Evolutionary conservation across 2,329 filamentous ascomycete species (phyloP), one percentile per base, ranked within the genome.

Genomic region (Lecanicillium sp.): DNA sequence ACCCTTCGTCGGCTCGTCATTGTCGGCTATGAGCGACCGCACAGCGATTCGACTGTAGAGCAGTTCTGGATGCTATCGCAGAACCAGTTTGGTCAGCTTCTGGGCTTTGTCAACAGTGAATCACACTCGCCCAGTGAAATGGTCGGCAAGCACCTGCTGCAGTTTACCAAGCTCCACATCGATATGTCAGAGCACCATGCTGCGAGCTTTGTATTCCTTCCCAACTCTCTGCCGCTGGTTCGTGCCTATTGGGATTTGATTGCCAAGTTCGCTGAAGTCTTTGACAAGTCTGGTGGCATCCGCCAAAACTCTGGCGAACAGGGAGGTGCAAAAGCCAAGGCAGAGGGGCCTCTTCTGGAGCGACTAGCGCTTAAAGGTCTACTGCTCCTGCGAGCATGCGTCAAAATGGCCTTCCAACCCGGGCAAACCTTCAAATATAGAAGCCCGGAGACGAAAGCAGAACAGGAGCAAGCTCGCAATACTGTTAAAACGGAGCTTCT

Each of bases 111-210:
- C 37, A 70, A 71, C 47, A 67, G 71, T 30, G 70, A 77, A 35
- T 70, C 70, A n/a, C 62, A 65, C 5, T 58, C 75, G 3, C 61
- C 80, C 2, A 73, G 75, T 42, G 73, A 72, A 27, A 55, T 83
- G 17, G 65, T 94, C n/a, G 84, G 85, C 47, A 94, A 88, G 55
- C 89, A 95, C 54, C 68, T 95, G 3, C 64, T 95, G 30, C 89
- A 96, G 54, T 81, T 96, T 35, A 81, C 89, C 4, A 98, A 96
- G 60, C 67, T 98, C 3, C 92, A 96, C 56, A 71, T 94, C 29
- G 81, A 87, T 40, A 90, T 96, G 81, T 79, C 86, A 2, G 77
- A 78, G 35, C 65, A 70, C 5, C 88, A 95, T 56, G 80, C 89
- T 2, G 80, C 84, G 4, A 85, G 87, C 39, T 96, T 95, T 58